Evolutionary conservation across 441 rosid genomes (phyloP).

Genomic region (Rhodomyrtus psidioides): DNA sequence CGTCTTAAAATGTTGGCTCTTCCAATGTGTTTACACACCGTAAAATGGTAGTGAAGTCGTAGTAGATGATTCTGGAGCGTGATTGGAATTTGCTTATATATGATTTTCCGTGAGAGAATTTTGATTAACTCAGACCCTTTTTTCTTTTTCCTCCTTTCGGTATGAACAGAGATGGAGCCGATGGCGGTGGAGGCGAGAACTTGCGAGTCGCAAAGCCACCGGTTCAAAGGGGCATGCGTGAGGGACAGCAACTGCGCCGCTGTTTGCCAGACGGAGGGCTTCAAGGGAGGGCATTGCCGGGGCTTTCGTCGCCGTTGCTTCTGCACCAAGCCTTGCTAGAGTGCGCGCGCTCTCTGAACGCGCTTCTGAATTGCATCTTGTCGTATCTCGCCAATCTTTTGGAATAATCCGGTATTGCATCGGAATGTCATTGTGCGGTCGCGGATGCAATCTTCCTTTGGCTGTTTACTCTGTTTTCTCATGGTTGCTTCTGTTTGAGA

Average conservation of each 20-base stretch:
- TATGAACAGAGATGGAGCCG: not conserved
- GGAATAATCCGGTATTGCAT: not conserved
- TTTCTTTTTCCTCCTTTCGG: not conserved
- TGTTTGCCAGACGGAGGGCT: conserved; percentile 10
- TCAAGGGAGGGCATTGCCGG: conserved; percentile 2
- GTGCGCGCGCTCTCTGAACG: not conserved
- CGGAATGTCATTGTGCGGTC: not conserved
- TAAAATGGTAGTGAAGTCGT: no score
- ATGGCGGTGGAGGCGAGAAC: conserved; percentile 1
- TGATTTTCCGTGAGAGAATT: not conserved
- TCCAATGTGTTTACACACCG: no score
- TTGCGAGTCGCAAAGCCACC: conserved; percentile 6
- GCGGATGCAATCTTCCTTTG: not conserved
- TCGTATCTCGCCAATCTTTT: not conserved
- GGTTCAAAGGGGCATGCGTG: not conserved
- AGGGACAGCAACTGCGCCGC: conserved; percentile 1
- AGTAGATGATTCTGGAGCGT: no score
- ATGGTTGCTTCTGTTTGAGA: not conserved
- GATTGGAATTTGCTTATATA: no score
- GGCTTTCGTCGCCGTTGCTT: conserved; percentile 6
- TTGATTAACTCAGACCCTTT: not conserved
- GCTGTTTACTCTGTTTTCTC: not conserved
- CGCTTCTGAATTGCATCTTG: not conserved
- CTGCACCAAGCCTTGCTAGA: not conserved
- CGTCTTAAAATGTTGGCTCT: no score